phyloP scores from a whole-genome alignment of 768 basidiomycete genomes.

The Lentinula sp. region DNA sequence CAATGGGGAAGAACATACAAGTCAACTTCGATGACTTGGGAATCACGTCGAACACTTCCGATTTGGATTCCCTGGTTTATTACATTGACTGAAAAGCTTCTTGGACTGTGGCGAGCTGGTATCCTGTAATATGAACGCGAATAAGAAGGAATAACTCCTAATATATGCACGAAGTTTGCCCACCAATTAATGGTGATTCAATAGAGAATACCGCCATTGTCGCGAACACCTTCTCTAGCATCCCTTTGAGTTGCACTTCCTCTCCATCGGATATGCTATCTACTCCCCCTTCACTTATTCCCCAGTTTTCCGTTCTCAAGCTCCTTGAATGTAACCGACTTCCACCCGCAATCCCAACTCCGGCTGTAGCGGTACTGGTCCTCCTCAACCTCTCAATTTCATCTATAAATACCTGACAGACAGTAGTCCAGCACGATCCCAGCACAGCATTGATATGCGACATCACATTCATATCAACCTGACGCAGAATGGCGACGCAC shows the following conservation, averaged over 20 bases:
- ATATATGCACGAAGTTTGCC: constrained; percentile 15
- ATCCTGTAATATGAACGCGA: constrained; percentile 21
- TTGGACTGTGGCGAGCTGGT: constrained; percentile 40
- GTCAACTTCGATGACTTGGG: neutral
- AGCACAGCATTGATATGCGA: constrained; percentile 7
- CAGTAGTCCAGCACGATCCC: constrained; percentile 4
- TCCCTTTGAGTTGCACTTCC: constrained; percentile 27
- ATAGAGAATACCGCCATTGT: constrained; percentile 38
- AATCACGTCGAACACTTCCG: neutral
- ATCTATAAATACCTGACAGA: constrained; percentile 4
- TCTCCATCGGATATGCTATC: constrained; percentile 30
- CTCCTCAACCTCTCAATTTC: neutral
- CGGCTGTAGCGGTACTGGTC: neutral
- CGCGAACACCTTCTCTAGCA: constrained; percentile 31
- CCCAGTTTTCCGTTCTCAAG: neutral
- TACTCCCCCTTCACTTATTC: neutral
- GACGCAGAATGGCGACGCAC: constrained; percentile 1
- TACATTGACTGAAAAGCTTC: constrained; percentile 22
- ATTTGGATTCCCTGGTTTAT: neutral
- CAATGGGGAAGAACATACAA: no score
- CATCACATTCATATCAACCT: neutral
- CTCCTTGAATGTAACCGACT: neutral
- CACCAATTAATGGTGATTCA: constrained; percentile 40
- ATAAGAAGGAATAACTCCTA: neutral
- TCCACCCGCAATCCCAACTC: neutral